phyloP scores from a whole-genome alignment of 495 filamentous ascomycete species.

The Ascobolus immersus region DNA sequence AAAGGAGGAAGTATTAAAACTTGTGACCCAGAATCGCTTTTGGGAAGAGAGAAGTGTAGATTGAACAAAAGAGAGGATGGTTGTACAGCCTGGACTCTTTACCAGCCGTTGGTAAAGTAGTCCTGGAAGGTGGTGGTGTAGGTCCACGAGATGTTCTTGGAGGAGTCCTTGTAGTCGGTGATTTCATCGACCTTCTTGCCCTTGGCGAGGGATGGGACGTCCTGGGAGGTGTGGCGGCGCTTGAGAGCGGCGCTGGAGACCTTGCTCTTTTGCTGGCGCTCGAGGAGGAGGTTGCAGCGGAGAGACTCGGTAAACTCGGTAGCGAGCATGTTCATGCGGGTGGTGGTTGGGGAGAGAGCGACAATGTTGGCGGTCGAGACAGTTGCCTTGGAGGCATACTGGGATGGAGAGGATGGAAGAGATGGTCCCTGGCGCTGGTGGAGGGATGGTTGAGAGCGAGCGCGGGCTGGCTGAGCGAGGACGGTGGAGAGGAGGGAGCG shows the following conservation, averaged over 20 bases:
- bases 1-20: too few relatives aligned
- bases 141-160: conserved; percentile 36
- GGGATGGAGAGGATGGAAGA: conserved; percentile 41
- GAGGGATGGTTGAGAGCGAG: conserved; percentile 58
- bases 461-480: conserved; percentile 51
- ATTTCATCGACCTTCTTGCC: conserved; percentile 11
- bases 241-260: conserved; percentile 75
- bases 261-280: conserved; percentile 69
- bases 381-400: conserved; percentile 14
- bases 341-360: conserved; percentile 66
- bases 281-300: conserved; percentile 55
- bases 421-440: conserved; percentile 51
- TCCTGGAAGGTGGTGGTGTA: conserved; percentile 42
- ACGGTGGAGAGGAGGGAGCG: conserved; percentile 75
- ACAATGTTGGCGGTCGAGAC: conserved; percentile 42
- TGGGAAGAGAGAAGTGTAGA: too few relatives aligned
- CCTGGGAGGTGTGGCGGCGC: conserved; percentile 66
- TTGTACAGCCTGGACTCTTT: too few relatives aligned
- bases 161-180: conserved; percentile 21
- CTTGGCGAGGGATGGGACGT: conserved; percentile 13
- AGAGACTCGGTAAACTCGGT: conserved; percentile 72
- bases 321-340: conserved; percentile 85
- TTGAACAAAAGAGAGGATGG: too few relatives aligned
- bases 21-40: too few relatives aligned
- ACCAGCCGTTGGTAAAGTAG: conserved; percentile 50